Evolutionary conservation across 805 yeast species (phyloP).

Genomic region (Saturnispora diversa): DNA sequence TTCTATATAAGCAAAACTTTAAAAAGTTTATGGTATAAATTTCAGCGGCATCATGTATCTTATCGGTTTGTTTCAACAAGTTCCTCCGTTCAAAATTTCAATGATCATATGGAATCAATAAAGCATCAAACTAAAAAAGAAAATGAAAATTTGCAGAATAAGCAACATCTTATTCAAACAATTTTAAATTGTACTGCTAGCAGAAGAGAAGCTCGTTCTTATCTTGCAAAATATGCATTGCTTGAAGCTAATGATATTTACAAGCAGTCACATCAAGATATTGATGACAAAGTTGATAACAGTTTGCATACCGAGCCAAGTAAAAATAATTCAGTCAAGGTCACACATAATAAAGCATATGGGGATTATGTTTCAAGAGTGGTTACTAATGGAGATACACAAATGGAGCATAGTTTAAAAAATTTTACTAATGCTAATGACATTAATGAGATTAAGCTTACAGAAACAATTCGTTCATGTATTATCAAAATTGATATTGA

Average conservation of each 20-base stretch:
- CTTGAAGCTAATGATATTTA: conserved; percentile 30
- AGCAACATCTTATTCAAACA: conserved; percentile 68
- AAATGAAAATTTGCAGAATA: conserved; percentile 26
- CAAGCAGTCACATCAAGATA: conserved; percentile 7
- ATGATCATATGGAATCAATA: not conserved
- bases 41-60: no score
- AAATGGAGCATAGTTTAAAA: not conserved
- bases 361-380: conserved; percentile 10
- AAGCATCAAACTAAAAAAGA: not conserved
- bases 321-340: not conserved
- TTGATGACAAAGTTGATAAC: no score
- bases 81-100: no score
- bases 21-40: no score
- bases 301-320: no score
- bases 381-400: conserved; percentile 8
- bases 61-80: no score
- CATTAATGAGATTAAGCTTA: conserved; percentile 23
- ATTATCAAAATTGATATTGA: conserved; percentile 41
- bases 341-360: conserved; percentile 11
- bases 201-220: conserved; percentile 81
- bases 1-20: no score
- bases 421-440: conserved; percentile 14
- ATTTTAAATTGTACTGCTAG: conserved; percentile 88
- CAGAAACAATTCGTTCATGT: conserved; percentile 44
- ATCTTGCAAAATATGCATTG: conserved; percentile 62